Percentiles rank a stretch among this genome's conserved stretches.
These are phyloP conservation scores for Graphilbum ipis-grandicollis DNA, from an alignment of 2,329 filamentous ascomycete species.

Conservation along the genomic window DNA sequence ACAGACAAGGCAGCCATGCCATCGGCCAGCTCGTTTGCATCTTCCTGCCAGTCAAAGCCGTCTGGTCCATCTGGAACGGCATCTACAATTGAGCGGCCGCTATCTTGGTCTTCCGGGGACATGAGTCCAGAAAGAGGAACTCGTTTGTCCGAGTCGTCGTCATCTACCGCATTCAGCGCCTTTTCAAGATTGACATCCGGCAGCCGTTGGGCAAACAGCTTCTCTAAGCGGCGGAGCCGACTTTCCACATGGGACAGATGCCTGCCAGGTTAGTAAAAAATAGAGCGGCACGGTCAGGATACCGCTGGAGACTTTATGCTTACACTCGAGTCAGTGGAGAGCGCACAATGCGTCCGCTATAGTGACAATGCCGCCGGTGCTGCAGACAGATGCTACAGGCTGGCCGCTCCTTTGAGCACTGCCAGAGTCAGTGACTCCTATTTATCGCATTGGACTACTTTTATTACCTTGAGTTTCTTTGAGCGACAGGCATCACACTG, in stretches of 20 bases:
- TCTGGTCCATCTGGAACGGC: slow-evolving; percentile 1
- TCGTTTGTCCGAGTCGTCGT: background rate
- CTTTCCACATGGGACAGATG: slow-evolving; percentile 1
- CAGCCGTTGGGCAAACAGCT: slow-evolving; percentile 1
- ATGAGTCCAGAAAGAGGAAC: too few relatives aligned
- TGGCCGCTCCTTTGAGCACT: slow-evolving; percentile 3
- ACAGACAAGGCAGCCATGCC: slow-evolving; percentile 3
- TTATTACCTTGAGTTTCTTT: slow-evolving; percentile 2
- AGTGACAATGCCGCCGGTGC: slow-evolving; percentile 1
- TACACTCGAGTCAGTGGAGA: slow-evolving; percentile 2
- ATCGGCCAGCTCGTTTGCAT: slow-evolving; percentile 3
- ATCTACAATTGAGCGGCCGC: background rate
- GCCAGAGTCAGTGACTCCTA: background rate
- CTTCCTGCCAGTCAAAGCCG: slow-evolving; percentile 5
- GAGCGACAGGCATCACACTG: slow-evolving; percentile 2
- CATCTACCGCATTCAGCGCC: background rate
- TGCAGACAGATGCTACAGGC: slow-evolving; percentile 1
- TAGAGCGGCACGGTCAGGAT: too few relatives aligned
- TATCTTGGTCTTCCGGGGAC: background rate
- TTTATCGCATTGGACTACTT: background rate
- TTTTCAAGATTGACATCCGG: background rate
- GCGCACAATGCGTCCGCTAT: background rate
- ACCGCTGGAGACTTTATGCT: background rate
- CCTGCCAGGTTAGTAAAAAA: background rate
- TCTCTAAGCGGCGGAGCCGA: background rate